These are phyloP conservation scores for Phoenix roebelenii DNA, from an alignment of 176 grass and related monocot genomes.

Conservation along the genomic window DNA sequence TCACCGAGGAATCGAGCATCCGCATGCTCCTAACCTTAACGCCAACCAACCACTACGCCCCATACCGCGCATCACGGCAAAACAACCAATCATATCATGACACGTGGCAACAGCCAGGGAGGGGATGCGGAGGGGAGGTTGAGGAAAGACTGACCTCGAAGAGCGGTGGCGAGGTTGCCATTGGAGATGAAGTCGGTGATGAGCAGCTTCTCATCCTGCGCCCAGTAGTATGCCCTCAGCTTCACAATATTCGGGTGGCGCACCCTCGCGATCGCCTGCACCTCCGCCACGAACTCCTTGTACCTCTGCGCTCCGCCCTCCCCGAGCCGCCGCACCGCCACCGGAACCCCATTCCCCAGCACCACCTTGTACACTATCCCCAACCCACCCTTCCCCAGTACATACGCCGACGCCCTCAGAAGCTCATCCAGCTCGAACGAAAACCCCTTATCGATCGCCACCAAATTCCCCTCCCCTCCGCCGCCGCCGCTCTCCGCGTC, in stretches of 20 bases:
- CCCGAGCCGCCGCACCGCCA: conserved; percentile 64
- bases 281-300: conserved; percentile 82
- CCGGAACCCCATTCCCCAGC: conserved; percentile 56
- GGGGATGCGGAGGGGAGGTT: no score
- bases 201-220: conserved; percentile 83
- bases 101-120: no score
- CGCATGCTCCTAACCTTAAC: no score
- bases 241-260: conserved; percentile 80
- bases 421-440: conserved; percentile 75
- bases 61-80: no score
- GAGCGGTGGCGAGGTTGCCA: conserved; percentile 71
- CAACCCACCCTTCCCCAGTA: conserved; percentile 78
- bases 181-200: conserved; percentile 96
- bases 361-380: conserved; percentile 98
- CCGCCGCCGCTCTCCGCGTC: conserved; percentile 6
- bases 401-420: conserved; percentile 79
- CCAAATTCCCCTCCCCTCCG: conserved; percentile 47
- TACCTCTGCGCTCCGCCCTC: conserved; percentile 23
- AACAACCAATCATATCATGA: no score
- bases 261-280: conserved; percentile 43
- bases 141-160: conserved; percentile 21
- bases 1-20: no score
- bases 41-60: no score
- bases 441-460: conserved; percentile 80
- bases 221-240: conserved; percentile 89